Conservation (phyloP, 306 rosid genomes). For the apple (Malus domestica) region ASM211411v1 NC_041802.1:26562501-26563000, state of each 20-base stretch:
- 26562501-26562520: slow-evolving; percentile 43
- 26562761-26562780: slow-evolving; percentile 60
- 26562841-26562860: neutral
- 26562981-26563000: neutral
- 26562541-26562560: slow-evolving; percentile 96
- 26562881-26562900: neutral
- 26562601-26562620: slow-evolving; percentile 89
- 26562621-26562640: slow-evolving; percentile 51
- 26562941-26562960: neutral
- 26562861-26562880: neutral
- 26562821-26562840: neutral
- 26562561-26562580: slow-evolving; percentile 83
- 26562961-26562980: neutral
- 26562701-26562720: slow-evolving; percentile 91
- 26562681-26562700: neutral
- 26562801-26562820: slow-evolving; percentile 13
- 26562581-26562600: slow-evolving; percentile 80
- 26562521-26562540: slow-evolving; percentile 99
- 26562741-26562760: slow-evolving; percentile 64
- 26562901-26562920: neutral
- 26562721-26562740: slow-evolving; percentile 98
- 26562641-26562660: neutral
- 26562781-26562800: slow-evolving; percentile 18
- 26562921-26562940: neutral
- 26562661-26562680: neutral